A percentile compares a stretch with the other conserved stretches of the same genome.
Conservation (phyloP, 768 basidiomycete genomes). For the Lactarius tabidus region DNA sequence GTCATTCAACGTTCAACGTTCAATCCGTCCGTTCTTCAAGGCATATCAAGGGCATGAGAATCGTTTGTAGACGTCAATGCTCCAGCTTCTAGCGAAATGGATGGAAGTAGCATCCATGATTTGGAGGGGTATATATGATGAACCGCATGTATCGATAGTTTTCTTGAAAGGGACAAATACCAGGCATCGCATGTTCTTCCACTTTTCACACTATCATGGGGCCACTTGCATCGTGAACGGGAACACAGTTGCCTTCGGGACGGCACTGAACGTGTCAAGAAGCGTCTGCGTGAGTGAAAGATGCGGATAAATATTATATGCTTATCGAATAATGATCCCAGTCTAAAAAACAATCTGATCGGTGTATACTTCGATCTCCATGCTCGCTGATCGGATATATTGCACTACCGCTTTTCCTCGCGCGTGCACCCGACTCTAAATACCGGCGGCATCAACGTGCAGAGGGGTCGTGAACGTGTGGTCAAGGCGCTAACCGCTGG, state of each 20-base stretch:
- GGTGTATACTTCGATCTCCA: neutral
- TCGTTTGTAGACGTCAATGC: conserved; percentile 3
- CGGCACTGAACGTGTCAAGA: conserved; percentile 3
- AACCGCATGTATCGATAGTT: neutral
- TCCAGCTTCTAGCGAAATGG: neutral
- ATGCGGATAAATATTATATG: neutral
- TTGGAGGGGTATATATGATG: neutral
- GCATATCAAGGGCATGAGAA: neutral
- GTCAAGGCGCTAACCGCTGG: neutral
- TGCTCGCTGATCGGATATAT: neutral
- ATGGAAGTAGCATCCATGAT: neutral
- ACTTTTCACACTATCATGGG: neutral
- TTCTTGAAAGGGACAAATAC: neutral
- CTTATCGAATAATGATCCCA: conserved; percentile 2
- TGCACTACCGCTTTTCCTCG: neutral
- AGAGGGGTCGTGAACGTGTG: neutral
- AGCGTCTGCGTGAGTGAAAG: neutral
- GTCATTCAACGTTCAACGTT: neutral
- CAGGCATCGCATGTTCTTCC: neutral
- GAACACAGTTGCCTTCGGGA: neutral
- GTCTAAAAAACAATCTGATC: neutral
- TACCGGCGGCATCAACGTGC: neutral
- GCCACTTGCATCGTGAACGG: neutral
- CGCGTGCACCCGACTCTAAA: neutral
- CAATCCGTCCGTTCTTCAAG: neutral